phyloP scores from a whole-genome alignment of 768 basidiomycete genomes.

The Gloeopeniophorella convolvens region DNA sequence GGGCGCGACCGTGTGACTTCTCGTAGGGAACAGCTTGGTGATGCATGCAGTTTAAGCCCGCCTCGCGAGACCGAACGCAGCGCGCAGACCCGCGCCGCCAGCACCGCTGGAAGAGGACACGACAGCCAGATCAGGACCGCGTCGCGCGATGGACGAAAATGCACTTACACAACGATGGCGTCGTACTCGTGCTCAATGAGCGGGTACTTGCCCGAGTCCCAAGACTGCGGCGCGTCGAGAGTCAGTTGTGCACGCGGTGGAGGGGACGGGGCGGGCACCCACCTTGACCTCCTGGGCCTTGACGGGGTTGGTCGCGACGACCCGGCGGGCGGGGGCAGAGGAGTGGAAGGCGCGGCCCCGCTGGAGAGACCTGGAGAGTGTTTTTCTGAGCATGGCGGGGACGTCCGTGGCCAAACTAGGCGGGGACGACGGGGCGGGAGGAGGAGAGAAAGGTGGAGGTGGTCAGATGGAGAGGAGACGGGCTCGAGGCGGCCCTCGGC shows the following conservation, averaged over 20 bases:
- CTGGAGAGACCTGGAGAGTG: slow-evolving; percentile 46
- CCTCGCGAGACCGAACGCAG: slow-evolving; percentile 98
- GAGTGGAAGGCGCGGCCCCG: slow-evolving; percentile 56
- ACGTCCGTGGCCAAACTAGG: slow-evolving; percentile 8
- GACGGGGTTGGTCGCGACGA: slow-evolving; percentile 66
- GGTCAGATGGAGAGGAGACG: not conserved
- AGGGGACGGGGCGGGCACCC: slow-evolving; percentile 18
- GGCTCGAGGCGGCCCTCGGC: not conserved
- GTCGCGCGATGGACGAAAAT: not conserved
- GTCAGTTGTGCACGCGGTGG: slow-evolving; percentile 11
- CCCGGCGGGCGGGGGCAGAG: slow-evolving; percentile 49
- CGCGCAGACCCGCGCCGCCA: slow-evolving; percentile 96
- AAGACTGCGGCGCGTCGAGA: slow-evolving; percentile 39
- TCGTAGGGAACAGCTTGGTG: slow-evolving; percentile 97
- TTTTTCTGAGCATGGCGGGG: slow-evolving; percentile 56
- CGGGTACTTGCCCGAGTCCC: slow-evolving; percentile 86
- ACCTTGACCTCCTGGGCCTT: slow-evolving; percentile 83
- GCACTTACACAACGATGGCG: slow-evolving; percentile 91
- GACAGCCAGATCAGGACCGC: not conserved
- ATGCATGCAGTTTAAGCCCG: slow-evolving; percentile 99
- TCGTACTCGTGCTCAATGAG: slow-evolving; percentile 99
- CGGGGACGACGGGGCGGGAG: slow-evolving; percentile 21
- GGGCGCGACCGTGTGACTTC: slow-evolving; percentile 98
- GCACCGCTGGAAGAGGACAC: slow-evolving; percentile 61
- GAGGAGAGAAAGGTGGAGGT: not conserved